Evolutionary conservation across 2,329 filamentous ascomycete species (phyloP).

Genomic region (Cytospora schulzeri): DNA sequence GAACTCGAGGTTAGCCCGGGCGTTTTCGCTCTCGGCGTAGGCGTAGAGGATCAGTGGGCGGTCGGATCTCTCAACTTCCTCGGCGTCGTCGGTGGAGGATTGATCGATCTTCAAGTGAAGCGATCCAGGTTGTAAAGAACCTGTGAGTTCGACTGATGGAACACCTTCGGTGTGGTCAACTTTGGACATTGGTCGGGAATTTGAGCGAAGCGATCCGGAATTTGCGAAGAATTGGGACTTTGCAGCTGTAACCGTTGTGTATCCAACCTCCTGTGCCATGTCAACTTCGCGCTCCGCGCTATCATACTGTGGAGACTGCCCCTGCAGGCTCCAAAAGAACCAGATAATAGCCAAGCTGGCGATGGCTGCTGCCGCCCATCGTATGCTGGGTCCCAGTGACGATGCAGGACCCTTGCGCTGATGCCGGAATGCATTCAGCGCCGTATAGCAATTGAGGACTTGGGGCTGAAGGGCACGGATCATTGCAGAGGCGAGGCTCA

Average conservation of each 20-base stretch:
- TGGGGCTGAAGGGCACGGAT: not conserved
- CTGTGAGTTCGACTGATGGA: not conserved
- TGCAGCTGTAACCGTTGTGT: not conserved
- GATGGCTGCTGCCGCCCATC: not conserved
- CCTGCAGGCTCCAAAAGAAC: not conserved
- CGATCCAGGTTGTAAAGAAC: not conserved
- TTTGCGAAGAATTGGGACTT: not conserved
- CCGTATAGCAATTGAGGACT: not conserved
- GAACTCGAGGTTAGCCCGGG: constrained; percentile 36
- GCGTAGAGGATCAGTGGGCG: constrained; percentile 37
- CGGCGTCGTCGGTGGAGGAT: not conserved
- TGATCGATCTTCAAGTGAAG: not conserved
- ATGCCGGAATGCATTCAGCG: not conserved
- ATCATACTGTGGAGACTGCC: not conserved
- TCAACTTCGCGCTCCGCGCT: not conserved
- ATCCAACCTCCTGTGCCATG: not conserved
- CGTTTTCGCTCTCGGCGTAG: constrained; percentile 36
- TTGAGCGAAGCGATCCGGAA: too few species aligned
- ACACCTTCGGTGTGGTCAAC: too few species aligned
- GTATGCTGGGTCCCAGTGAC: not conserved
- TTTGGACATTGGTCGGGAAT: too few species aligned
- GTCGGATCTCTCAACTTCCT: not conserved
- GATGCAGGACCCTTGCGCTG: not conserved
- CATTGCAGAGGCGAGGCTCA: not conserved
- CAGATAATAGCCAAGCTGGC: not conserved